Percentiles rank a stretch among this genome's conserved stretches.
These are phyloP conservation scores for Capillidium heterosporum DNA, from an alignment of 371 early-diverging fungal species.

Conservation along the genomic window DNA sequence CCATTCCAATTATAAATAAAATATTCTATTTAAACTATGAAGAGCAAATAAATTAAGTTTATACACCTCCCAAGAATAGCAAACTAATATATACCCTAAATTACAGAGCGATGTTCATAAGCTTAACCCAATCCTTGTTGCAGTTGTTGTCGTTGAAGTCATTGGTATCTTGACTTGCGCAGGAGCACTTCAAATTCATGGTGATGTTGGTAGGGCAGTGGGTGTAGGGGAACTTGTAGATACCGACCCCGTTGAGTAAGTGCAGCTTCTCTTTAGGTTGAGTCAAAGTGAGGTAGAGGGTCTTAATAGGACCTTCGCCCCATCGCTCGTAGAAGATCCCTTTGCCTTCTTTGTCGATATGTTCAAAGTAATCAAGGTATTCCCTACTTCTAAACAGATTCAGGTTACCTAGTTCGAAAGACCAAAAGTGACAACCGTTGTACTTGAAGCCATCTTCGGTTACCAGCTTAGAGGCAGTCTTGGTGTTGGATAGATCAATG, in stretches of 20 bases:
- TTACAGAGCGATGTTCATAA: too few relatives aligned
- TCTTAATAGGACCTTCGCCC: conserved; percentile 40
- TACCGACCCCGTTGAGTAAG: conserved; percentile 30
- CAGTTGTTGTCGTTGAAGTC: background rate
- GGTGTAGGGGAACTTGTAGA: conserved; percentile 7
- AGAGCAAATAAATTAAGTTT: too few relatives aligned
- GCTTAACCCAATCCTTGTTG: background rate
- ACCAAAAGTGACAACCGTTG: conserved; percentile 79
- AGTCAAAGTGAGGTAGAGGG: conserved; percentile 22
- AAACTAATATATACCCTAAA: too few relatives aligned
- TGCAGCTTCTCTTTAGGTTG: conserved; percentile 17
- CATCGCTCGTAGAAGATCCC: conserved; percentile 87
- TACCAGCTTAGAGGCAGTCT: background rate
- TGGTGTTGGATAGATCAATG: background rate
- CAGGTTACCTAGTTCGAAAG: conserved; percentile 84
- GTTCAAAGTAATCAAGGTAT: conserved; percentile 64
- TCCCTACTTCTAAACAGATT: conserved; percentile 47
- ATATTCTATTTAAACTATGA: too few relatives aligned
- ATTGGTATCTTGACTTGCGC: background rate
- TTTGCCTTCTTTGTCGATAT: conserved; percentile 51
- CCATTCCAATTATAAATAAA: too few relatives aligned
- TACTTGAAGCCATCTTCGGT: background rate
- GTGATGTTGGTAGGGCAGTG: conserved; percentile 4
- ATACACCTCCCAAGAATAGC: too few relatives aligned
- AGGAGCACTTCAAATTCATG: background rate